Evolutionary conservation across 345 rosid genomes (phyloP).

Genomic region (Melaleuca alternifolia): DNA sequence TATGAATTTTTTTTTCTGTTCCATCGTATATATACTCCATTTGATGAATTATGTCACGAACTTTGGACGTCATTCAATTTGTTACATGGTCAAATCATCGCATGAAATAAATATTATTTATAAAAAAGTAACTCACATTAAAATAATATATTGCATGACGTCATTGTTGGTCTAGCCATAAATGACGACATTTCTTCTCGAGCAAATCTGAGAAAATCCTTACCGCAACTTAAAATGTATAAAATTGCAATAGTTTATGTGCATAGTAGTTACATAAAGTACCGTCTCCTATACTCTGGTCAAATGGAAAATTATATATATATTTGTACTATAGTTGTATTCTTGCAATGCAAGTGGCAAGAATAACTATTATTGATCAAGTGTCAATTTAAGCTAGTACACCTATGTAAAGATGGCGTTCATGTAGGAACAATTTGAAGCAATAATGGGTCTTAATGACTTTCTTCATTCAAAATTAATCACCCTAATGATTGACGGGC

Average conservation of each 20-base stretch:
- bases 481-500: neutral
- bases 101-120: neutral
- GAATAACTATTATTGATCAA: too few relatives aligned
- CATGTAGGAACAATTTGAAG: neutral
- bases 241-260: neutral
- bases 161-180: neutral
- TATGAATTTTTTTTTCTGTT: too few relatives aligned
- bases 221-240: neutral
- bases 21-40: neutral
- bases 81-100: neutral
- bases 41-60: neutral
- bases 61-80: neutral
- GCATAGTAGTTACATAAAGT: neutral
- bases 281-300: neutral
- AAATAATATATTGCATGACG: neutral
- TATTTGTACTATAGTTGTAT: neutral
- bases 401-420: neutral
- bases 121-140: neutral
- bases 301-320: neutral
- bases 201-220: neutral
- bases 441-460: neutral
- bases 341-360: neutral
- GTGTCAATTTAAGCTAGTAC: neutral
- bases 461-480: neutral
- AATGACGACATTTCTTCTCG: fast-evolving